These are phyloP conservation scores for Tuber microsphaerosporum DNA, from an alignment of 495 filamentous ascomycete species.

Conservation along the genomic window DNA sequence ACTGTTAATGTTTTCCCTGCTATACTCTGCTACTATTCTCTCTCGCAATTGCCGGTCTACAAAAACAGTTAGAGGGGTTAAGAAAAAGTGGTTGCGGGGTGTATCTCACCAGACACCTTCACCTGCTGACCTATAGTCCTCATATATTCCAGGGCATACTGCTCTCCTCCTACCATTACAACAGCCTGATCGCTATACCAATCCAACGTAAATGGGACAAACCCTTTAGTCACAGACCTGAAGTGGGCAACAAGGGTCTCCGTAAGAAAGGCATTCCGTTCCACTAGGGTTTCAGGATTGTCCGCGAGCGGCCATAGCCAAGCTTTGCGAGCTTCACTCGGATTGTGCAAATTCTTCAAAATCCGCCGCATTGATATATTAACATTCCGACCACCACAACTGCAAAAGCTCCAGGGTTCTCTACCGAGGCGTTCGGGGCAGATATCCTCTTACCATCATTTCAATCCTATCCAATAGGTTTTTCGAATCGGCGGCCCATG, in stretches of 20 bases:
- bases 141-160: constrained; percentile 37
- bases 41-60: constrained; percentile 21
- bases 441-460: constrained; percentile 19
- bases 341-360: constrained; percentile 24
- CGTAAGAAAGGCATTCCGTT: constrained; percentile 33
- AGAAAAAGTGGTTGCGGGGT: neutral
- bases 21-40: constrained; percentile 12
- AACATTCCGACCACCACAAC: neutral
- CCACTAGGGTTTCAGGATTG: constrained; percentile 19
- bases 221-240: constrained; percentile 37
- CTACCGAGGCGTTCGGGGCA: neutral
- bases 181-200: constrained; percentile 36
- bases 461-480: constrained; percentile 24
- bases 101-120: constrained; percentile 23
- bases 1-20: constrained; percentile 28
- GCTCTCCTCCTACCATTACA: constrained; percentile 34
- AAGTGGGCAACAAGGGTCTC: constrained; percentile 40
- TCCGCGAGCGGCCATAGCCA: constrained; percentile 37
- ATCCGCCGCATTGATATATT: neutral
- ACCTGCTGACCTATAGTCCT: constrained; percentile 23
- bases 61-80: constrained; percentile 4
- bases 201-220: constrained; percentile 36
- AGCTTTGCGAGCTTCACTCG: constrained; percentile 16
- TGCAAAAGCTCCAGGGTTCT: neutral
- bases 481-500: constrained; percentile 28